phyloP scores from a whole-genome alignment of 176 grass and related monocot species.

The Luzula sylvatica region DNA sequence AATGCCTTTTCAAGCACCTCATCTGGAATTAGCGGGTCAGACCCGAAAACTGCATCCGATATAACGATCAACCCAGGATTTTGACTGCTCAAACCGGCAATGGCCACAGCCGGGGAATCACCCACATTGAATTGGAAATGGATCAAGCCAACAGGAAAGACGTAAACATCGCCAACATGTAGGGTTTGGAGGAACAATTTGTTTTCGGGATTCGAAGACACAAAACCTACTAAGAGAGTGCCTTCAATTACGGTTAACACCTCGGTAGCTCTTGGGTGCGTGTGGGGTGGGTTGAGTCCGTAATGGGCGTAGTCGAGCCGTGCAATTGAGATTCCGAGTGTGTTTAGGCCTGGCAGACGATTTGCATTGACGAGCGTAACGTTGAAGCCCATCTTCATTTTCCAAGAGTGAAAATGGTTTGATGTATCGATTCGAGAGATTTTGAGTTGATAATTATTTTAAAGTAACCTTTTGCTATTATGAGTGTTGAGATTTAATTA shows the following conservation, averaged over 20 bases:
- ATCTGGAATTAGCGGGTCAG: conserved; percentile 12
- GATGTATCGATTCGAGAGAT: not conserved
- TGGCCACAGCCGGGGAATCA: conserved; percentile 7
- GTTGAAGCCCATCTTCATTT: conserved; percentile 29
- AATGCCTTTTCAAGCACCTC: conserved; percentile 31
- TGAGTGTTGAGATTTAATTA: too few relatives aligned
- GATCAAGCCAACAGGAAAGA: conserved; percentile 26
- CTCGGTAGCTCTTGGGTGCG: not conserved
- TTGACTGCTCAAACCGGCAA: conserved; percentile 29
- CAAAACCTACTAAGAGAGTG: conserved; percentile 25
- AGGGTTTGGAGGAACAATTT: conserved; percentile 25
- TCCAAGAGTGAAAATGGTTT: not conserved
- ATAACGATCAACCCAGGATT: conserved; percentile 19
- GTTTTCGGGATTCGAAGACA: conserved; percentile 27
- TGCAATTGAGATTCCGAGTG: conserved; percentile 26
- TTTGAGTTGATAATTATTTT: too few relatives aligned
- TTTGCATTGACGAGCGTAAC: conserved; percentile 24
- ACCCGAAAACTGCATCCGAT: conserved; percentile 19
- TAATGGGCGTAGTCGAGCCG: conserved; percentile 32
- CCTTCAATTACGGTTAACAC: conserved; percentile 21
- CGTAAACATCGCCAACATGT: conserved; percentile 23
- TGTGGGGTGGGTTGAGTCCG: conserved; percentile 34
- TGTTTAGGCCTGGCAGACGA: conserved; percentile 23
- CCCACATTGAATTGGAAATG: conserved; percentile 33
- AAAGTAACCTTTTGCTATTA: too few relatives aligned